Percentiles rank a stretch among this genome's conserved stretches.
phyloP scores from a whole-genome alignment of 768 basidiomycete genomes.

The Termitomyces bulborhizus region DNA sequence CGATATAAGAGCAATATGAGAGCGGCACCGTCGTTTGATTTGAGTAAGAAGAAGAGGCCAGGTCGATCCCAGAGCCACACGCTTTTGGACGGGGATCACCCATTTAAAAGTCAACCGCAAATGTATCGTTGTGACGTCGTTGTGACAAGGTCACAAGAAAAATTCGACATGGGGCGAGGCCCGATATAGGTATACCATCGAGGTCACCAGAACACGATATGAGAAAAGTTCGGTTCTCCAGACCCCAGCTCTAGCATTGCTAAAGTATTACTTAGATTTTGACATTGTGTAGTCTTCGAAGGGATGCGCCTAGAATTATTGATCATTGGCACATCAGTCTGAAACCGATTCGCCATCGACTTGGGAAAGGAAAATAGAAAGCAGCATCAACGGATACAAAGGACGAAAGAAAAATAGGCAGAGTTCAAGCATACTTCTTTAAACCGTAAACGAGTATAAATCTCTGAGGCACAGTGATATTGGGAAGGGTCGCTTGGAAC shows the following conservation, averaged over 20 bases:
- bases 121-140: no score
- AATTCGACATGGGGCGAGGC: no score
- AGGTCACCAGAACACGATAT: no score
- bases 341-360: neutral
- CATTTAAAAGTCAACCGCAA: no score
- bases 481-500: neutral
- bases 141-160: no score
- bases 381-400: neutral
- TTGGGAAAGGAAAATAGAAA: neutral
- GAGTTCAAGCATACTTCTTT: neutral
- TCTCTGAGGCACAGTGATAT: neutral
- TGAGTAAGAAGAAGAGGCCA: neutral
- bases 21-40: neutral
- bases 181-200: no score
- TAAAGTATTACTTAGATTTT: no score
- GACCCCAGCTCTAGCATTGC: no score
- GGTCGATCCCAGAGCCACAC: neutral
- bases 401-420: neutral
- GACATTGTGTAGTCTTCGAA: neutral
- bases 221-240: no score
- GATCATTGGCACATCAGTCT: no score
- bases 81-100: neutral
- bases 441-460: constrained; percentile 3
- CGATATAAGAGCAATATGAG: no score
- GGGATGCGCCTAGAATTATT: neutral